These are phyloP conservation scores for Curvularia eragrostidis DNA, from an alignment of 2,329 filamentous ascomycete species.

Conservation along the genomic window DNA sequence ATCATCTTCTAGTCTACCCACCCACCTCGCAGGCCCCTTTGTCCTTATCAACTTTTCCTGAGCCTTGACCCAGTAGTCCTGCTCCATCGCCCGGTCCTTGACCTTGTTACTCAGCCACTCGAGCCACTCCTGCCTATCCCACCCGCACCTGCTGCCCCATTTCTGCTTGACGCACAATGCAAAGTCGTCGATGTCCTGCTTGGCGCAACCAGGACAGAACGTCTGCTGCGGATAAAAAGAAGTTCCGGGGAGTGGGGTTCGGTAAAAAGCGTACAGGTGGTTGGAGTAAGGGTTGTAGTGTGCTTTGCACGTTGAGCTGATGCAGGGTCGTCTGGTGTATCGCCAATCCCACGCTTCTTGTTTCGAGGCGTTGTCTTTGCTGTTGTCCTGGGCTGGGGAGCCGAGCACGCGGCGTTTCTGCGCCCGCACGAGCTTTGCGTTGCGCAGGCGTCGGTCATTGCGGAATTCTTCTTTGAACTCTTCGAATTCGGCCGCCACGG, in stretches of 20 bases:
- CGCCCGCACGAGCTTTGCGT: slow-evolving; percentile 17
- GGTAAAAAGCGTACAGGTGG: slow-evolving; percentile 35
- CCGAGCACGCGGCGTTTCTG: slow-evolving; percentile 28
- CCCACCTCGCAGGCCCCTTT: slow-evolving; percentile 14
- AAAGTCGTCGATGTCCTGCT: slow-evolving; percentile 31
- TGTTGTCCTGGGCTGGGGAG: background rate
- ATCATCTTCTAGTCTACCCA: slow-evolving; percentile 7
- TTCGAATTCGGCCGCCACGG: slow-evolving; percentile 40
- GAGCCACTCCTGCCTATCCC: slow-evolving; percentile 36
- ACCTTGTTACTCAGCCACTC: slow-evolving; percentile 31
- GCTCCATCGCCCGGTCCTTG: slow-evolving; percentile 30
- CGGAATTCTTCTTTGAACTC: slow-evolving; percentile 25
- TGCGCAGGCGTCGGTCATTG: slow-evolving; percentile 20
- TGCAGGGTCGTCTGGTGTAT: slow-evolving; percentile 38
- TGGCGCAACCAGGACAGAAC: slow-evolving; percentile 39
- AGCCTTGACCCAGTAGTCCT: slow-evolving; percentile 39
- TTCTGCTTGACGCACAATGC: slow-evolving; percentile 31
- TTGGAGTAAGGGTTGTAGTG: slow-evolving; percentile 38
- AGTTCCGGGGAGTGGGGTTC: slow-evolving; percentile 15
- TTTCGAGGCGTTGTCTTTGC: slow-evolving; percentile 1
- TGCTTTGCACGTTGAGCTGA: slow-evolving; percentile 23
- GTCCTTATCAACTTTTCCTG: slow-evolving; percentile 39
- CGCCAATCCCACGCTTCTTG: slow-evolving; percentile 34
- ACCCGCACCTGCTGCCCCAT: slow-evolving; percentile 27
- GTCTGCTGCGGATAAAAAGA: slow-evolving; percentile 30